Conservation (phyloP, 176 grass and related monocot species). For the Triticum dicoccoides region DNA sequence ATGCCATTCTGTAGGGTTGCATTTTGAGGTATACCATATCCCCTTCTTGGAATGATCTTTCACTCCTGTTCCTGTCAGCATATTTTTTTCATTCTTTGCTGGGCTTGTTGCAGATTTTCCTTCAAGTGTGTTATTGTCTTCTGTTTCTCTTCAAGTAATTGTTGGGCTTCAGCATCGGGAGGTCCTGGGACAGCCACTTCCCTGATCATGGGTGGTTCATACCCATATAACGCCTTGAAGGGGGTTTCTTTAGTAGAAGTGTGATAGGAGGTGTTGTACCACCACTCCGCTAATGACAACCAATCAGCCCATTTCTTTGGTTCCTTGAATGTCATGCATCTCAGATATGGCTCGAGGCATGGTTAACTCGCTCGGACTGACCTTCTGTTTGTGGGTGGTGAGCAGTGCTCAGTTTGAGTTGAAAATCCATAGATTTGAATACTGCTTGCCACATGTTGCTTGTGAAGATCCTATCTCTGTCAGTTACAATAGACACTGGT, state of each 20-base stretch:
- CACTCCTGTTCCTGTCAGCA: too few species aligned
- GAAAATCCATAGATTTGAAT: not conserved
- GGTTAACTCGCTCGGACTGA: not conserved
- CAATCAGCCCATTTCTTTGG: not conserved
- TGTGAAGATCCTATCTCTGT: not conserved
- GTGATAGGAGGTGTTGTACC: not conserved
- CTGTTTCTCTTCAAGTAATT: too few species aligned
- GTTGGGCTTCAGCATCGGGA: too few species aligned
- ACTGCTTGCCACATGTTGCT: not conserved
- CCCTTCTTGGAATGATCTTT: too few species aligned
- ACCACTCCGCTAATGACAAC: not conserved
- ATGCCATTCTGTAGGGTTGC: too few species aligned
- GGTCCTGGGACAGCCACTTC: too few species aligned
- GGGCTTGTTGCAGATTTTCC: too few species aligned
- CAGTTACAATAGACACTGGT: not conserved
- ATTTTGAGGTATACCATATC: too few species aligned
- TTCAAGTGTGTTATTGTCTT: too few species aligned
- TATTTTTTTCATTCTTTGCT: too few species aligned
- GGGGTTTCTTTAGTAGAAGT: not conserved
- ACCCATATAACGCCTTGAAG: not conserved
- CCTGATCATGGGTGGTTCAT: not conserved
- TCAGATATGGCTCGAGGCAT: not conserved
- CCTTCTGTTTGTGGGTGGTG: not conserved
- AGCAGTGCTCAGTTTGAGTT: not conserved
- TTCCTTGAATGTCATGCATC: not conserved